phyloP scores from a whole-genome alignment of 1,284 basidiomycete species.

The Agroathelia rolfsii region DNA sequence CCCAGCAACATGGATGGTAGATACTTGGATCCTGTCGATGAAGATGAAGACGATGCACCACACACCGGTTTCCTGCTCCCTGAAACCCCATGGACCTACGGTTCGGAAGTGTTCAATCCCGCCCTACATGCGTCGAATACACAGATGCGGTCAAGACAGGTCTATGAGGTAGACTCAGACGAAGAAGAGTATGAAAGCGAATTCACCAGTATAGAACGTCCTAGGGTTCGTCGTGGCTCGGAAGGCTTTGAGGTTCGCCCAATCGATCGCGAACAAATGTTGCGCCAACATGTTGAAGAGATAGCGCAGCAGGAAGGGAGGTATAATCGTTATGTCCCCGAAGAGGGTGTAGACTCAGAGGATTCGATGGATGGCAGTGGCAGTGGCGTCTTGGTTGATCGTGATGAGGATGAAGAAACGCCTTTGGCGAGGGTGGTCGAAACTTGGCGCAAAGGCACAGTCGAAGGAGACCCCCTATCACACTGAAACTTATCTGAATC shows the following conservation, averaged over 20 bases:
- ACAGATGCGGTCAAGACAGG: constrained; percentile 16
- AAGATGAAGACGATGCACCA: constrained; percentile 23
- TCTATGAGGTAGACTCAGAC: constrained; percentile 28
- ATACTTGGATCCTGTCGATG: too few relatives aligned
- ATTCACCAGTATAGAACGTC: constrained; percentile 11
- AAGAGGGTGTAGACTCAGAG: constrained; percentile 25
- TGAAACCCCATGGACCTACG: constrained; percentile 76
- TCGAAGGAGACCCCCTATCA: neutral
- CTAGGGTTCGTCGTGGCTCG: constrained; percentile 53
- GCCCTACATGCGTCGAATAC: constrained; percentile 53
- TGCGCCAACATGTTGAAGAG: constrained; percentile 43
- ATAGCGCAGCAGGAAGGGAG: constrained; percentile 42
- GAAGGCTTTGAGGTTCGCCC: constrained; percentile 69
- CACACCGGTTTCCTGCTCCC: constrained; percentile 42
- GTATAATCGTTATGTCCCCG: constrained; percentile 55
- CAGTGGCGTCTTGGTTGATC: too few relatives aligned
- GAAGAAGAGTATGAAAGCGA: constrained; percentile 18
- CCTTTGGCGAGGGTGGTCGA: constrained; percentile 2
- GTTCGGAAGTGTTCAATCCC: constrained; percentile 67
- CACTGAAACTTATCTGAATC: too few relatives aligned
- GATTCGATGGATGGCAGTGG: too few relatives aligned
- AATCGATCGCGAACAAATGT: constrained; percentile 49
- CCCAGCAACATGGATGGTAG: too few relatives aligned
- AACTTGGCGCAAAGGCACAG: neutral
- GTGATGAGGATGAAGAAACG: constrained; percentile 20